These are phyloP conservation scores for Senecio squalidus DNA, from an alignment of 140 eudicot species.

Conservation along the genomic window DNA sequence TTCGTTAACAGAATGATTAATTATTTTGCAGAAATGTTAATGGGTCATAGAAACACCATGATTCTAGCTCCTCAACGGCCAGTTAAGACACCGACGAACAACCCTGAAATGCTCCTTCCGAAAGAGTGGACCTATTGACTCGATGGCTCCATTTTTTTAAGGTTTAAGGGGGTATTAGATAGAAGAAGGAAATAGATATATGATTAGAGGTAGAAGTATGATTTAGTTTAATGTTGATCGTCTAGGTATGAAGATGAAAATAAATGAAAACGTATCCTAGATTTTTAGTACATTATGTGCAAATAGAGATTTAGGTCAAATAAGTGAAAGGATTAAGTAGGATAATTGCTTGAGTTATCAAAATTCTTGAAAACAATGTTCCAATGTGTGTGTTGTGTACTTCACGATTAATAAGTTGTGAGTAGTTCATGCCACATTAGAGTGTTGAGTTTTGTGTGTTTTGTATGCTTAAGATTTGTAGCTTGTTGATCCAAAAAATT, in stretches of 20 bases:
- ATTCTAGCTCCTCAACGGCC: conserved; percentile 17
- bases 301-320: too few relatives aligned
- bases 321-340: too few relatives aligned
- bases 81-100: conserved; percentile 20
- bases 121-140: conserved; percentile 72
- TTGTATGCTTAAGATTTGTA: too few relatives aligned
- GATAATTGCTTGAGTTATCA: too few relatives aligned
- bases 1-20: not conserved
- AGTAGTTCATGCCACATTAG: too few relatives aligned
- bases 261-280: conserved; percentile 15
- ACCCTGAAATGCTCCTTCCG: conserved; percentile 44
- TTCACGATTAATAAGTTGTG: too few relatives aligned
- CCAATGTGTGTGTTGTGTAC: too few relatives aligned
- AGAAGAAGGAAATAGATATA: conserved; percentile 10
- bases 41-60: conserved; percentile 38
- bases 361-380: too few relatives aligned
- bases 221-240: conserved; percentile 16
- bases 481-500: too few relatives aligned
- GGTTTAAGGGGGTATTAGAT: conserved; percentile 5
- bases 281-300: conserved; percentile 9
- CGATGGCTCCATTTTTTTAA: not conserved
- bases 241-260: conserved; percentile 16
- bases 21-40: conserved; percentile 27
- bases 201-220: conserved; percentile 8
- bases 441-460: too few relatives aligned